A percentile compares a stretch with the other conserved stretches of the same genome.
phyloP scores from a whole-genome alignment of 768 basidiomycete genomes.

The Kwoniella shandongensis region DNA sequence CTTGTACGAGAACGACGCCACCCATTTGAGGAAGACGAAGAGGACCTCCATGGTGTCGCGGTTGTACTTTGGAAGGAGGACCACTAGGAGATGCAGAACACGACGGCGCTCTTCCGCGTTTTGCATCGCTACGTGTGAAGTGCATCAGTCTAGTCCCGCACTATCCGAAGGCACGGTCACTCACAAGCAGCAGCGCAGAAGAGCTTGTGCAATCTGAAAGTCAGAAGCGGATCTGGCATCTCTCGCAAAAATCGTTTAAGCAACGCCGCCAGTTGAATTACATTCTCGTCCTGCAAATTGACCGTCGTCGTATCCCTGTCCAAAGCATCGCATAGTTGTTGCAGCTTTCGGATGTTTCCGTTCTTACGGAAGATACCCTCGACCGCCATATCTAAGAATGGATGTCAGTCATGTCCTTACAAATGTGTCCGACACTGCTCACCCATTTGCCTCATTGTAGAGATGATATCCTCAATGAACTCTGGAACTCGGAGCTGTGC shows the following conservation, averaged over 20 bases:
- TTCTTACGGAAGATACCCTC: conserved; percentile 99
- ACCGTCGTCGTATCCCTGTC: conserved; percentile 92
- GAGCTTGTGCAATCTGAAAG: conserved; percentile 85
- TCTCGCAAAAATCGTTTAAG: conserved; percentile 97
- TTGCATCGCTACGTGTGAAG: conserved; percentile 61
- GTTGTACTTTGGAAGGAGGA: conserved; percentile 86
- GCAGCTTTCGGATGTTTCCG: conserved; percentile 90
- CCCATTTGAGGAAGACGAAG: conserved; percentile 99
- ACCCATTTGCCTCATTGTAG: conserved; percentile 99
- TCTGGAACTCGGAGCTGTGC: conserved; percentile 85
- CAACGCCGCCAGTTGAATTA: conserved; percentile 92
- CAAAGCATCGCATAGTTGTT: conserved; percentile 85
- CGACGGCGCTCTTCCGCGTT: conserved; percentile 75
- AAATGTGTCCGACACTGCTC: conserved; percentile 45
- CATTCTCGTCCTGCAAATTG: conserved; percentile 89
- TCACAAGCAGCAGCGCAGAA: conserved; percentile 83
- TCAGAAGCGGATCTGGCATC: conserved; percentile 92
- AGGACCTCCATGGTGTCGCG: conserved; percentile 97
- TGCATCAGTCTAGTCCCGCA: background rate
- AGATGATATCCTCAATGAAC: conserved; percentile 96
- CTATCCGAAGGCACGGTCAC: conserved; percentile 54
- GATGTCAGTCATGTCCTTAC: background rate
- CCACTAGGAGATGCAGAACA: conserved; percentile 77
- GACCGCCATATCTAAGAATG: conserved; percentile 83
- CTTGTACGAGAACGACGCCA: conserved; percentile 96